Evolutionary conservation across 345 rosid genomes (phyloP).

Genomic region (Populus alba): DNA sequence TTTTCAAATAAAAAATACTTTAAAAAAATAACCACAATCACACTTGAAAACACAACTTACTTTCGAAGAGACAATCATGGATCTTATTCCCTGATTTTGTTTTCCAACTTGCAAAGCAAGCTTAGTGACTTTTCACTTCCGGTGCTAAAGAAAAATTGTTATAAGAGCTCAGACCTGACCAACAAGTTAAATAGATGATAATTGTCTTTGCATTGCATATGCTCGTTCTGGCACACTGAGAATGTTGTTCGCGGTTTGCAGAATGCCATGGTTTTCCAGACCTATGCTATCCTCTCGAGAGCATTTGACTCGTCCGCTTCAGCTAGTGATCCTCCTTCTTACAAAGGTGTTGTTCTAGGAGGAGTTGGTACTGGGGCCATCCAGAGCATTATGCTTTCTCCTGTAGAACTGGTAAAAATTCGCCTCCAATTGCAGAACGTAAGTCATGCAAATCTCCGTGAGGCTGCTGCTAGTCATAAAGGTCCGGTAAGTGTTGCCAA

Average conservation of each 20-base stretch:
- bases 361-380: slow-evolving; percentile 84
- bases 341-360: slow-evolving; percentile 75
- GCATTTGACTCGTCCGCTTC: slow-evolving; percentile 55
- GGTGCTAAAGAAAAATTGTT: no score
- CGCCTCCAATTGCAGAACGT: slow-evolving; percentile 68
- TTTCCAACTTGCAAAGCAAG: background rate
- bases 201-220: background rate
- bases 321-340: slow-evolving; percentile 64
- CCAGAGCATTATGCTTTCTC: slow-evolving; percentile 69
- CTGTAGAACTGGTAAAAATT: slow-evolving; percentile 80
- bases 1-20: no score
- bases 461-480: slow-evolving; percentile 3
- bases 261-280: slow-evolving; percentile 97
- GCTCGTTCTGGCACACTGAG: background rate
- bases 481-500: slow-evolving; percentile 67
- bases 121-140: background rate
- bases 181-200: background rate
- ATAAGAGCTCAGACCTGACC: background rate
- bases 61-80: background rate
- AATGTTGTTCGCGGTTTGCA: slow-evolving; percentile 30
- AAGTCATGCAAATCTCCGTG: slow-evolving; percentile 9
- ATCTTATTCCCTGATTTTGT: background rate
- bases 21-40: no score
- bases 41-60: no score
- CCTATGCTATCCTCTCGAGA: slow-evolving; percentile 74